Conservation (phyloP, 805 yeast genomes). For the Citeromyces nyonsensis region DNA sequence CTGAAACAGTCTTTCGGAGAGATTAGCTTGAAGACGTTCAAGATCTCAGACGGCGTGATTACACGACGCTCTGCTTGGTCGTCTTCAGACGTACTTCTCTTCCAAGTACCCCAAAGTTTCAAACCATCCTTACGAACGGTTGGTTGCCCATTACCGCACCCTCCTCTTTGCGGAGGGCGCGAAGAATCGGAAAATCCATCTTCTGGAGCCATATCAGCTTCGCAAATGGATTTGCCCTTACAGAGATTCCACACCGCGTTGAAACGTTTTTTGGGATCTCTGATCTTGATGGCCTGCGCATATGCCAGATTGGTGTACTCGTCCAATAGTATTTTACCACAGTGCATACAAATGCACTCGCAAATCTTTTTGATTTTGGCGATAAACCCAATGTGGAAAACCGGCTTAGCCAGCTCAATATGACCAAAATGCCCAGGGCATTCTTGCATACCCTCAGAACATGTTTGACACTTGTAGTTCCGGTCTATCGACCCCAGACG, state of each 20-base stretch:
- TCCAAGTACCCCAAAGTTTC: conserved; percentile 98
- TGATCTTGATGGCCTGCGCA: conserved; percentile 77
- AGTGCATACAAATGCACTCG: conserved; percentile 96
- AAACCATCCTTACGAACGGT: conserved; percentile 91
- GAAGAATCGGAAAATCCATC: conserved; percentile 32
- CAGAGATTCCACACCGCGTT: conserved; percentile 93
- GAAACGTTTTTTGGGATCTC: conserved; percentile 91
- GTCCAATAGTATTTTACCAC: conserved; percentile 87
- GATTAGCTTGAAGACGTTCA: conserved; percentile 85
- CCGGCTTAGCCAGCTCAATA: conserved; percentile 95
- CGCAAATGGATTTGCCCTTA: conserved; percentile 90
- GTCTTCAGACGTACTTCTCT: conserved; percentile 72
- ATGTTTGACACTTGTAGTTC: conserved; percentile 94
- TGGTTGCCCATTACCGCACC: conserved; percentile 97
- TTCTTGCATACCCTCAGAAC: conserved; percentile 98
- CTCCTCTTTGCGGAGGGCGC: conserved; percentile 48
- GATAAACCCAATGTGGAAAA: conserved; percentile 92
- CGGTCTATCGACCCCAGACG: conserved; percentile 95
- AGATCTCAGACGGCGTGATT: conserved; percentile 76
- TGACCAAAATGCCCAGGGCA: conserved; percentile 99
- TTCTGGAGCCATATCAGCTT: conserved; percentile 63
- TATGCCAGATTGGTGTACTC: conserved; percentile 60
- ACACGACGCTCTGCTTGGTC: conserved; percentile 88
- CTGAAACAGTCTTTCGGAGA: conserved; percentile 67
- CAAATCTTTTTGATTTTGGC: conserved; percentile 88